Base-by-base conservation (phyloP, 176 grass and related monocot species). In the Lolium perenne region DNA sequence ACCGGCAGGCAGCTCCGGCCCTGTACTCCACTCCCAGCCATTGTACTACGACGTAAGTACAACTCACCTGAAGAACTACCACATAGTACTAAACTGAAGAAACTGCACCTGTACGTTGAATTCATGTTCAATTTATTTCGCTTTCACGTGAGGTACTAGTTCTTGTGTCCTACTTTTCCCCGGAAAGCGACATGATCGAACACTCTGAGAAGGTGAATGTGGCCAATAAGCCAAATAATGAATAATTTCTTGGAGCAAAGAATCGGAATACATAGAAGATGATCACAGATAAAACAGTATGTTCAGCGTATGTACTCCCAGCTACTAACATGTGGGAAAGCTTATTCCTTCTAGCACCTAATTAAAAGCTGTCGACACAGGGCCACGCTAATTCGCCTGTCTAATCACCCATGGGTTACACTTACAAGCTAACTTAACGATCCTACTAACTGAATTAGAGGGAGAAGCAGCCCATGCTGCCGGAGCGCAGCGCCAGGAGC, bases 391-490 rank as follows among this genome's bases (percentile, higher is more conserved):
- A 46, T 40, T 50, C 53, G 71, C 58, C 58, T 66, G n/a, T 35
- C 45, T 76, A 82, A 0, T 45, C 26, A 60, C 16, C 83, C 54
- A 1, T 26, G 41, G n/a, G 51, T 41, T 8, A 65, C 45, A 74
- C 4, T 43, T 71, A 71, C 38, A 43, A 7, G 38, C 69, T 43
- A 45, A 8, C 17, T 62, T 43, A 38, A 21, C 0, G 8, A 7
- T 59, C 18, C 20, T 25, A 6, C 8, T 29, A 35, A n/a, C 10
- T 1, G 82, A 71, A 14, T 50, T 0, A 74, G 21, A 94, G 93
- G 51, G 90, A 90, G 87, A 94, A 94, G 66, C 93, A 92, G 21
- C 85, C 80, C 85, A 90, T 80, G 80, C 82, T 78, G 5, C 70
- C 72, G 77, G 66, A 77, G 7, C 10, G 56, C 22, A 77, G 88